These are phyloP conservation scores for Tephrocybe sp. DNA, from an alignment of 768 basidiomycete species.

Conservation along the genomic window DNA sequence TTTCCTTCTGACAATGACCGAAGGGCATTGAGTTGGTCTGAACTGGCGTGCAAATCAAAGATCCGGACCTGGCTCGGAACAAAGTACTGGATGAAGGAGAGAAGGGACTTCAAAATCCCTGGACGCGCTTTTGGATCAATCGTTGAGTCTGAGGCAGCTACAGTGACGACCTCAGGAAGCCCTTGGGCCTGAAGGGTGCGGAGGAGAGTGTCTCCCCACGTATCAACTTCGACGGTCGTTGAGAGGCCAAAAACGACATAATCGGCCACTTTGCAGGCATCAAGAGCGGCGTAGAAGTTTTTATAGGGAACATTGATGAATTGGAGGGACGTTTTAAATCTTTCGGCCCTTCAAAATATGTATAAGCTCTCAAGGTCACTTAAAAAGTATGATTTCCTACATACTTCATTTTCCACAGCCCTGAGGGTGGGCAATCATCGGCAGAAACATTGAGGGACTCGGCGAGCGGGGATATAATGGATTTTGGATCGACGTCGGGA, in stretches of 20 bases:
- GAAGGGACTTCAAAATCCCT: constrained; percentile 78
- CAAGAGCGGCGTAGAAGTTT: constrained; percentile 72
- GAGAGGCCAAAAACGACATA: constrained; percentile 88
- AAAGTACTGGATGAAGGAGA: constrained; percentile 95
- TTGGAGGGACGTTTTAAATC: constrained; percentile 90
- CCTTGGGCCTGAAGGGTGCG: constrained; percentile 90
- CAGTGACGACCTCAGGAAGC: constrained; percentile 78
- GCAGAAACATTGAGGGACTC: constrained; percentile 53
- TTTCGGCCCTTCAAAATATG: constrained; percentile 57
- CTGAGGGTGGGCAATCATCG: constrained; percentile 48
- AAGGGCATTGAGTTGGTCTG: constrained; percentile 71
- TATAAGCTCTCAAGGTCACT: constrained; percentile 3
- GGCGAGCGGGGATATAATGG: constrained; percentile 55
- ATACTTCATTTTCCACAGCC: constrained; percentile 69
- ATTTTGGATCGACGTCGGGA: constrained; percentile 53
- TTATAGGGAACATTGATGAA: constrained; percentile 77
- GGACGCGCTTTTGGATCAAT: constrained; percentile 62
- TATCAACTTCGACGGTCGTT: constrained; percentile 74
- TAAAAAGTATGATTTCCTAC: not conserved
- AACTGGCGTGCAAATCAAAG: constrained; percentile 61
- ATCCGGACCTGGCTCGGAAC: constrained; percentile 78
- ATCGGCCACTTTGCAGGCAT: constrained; percentile 85
- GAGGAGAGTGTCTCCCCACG: constrained; percentile 84
- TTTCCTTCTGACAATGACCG: constrained; percentile 83
- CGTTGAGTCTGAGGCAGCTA: constrained; percentile 53